Conservation (phyloP, 2,329 filamentous ascomycete species). For the Thelonectria rubi region DNA sequence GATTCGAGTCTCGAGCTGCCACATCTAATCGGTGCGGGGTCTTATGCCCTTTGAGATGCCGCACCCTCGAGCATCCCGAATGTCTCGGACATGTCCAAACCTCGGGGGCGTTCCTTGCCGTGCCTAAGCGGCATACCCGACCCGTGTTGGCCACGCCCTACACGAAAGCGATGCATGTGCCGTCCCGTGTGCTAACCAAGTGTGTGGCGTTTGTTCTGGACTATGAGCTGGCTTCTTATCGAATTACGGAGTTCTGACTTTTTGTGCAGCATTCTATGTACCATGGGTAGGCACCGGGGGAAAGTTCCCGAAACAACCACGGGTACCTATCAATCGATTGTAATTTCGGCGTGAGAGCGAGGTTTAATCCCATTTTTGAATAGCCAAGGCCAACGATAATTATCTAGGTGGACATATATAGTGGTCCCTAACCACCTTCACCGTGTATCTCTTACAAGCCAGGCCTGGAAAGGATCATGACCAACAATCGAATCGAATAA, state of each 20-base stretch:
- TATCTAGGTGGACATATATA: too few relatives aligned
- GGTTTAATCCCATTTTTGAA: too few relatives aligned
- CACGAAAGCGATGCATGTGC: neutral
- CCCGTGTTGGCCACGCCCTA: neutral
- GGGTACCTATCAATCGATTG: too few relatives aligned
- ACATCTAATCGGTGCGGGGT: neutral
- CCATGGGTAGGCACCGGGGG: too few relatives aligned
- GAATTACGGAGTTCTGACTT: neutral
- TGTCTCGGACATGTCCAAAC: neutral
- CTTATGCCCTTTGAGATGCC: neutral
- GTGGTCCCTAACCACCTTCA: too few relatives aligned
- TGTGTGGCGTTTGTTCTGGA: neutral
- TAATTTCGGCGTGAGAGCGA: too few relatives aligned
- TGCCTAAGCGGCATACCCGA: conserved; percentile 5
- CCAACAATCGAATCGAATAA: neutral
- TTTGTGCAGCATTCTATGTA: too few relatives aligned
- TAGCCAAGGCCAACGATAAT: too few relatives aligned
- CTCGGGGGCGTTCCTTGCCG: conserved; percentile 3
- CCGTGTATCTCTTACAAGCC: too few relatives aligned
- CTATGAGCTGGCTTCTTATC: neutral
- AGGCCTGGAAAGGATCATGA: neutral
- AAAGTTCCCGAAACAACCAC: too few relatives aligned
- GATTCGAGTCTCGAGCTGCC: neutral
- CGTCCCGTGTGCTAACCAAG: neutral
- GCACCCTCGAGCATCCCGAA: neutral